Conservation (phyloP, 75 land plant species). For the Cryptomeria japonica region DNA sequence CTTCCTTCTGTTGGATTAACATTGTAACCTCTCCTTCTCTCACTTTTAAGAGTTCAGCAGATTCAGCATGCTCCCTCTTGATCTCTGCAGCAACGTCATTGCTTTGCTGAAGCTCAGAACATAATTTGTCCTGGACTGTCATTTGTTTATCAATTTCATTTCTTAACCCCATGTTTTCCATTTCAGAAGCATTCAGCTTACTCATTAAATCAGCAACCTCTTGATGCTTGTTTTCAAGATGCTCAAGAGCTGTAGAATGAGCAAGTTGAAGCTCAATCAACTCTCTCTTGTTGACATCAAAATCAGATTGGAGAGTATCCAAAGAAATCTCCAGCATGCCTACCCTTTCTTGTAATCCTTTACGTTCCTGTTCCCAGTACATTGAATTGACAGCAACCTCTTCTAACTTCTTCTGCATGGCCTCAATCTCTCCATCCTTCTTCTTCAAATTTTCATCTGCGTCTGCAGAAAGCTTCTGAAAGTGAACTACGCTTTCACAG, state of each 20-base stretch:
- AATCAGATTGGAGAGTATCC: slow-evolving; percentile 18
- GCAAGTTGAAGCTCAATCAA: slow-evolving; percentile 20
- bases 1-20: neutral
- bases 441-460: slow-evolving; percentile 17
- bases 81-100: slow-evolving; percentile 14
- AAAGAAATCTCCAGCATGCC: slow-evolving; percentile 25
- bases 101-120: slow-evolving; percentile 16
- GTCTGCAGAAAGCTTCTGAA: slow-evolving; percentile 18
- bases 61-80: neutral
- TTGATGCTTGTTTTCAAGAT: slow-evolving; percentile 22
- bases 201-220: slow-evolving; percentile 7
- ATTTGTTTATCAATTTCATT: neutral
- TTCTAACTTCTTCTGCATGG: slow-evolving; percentile 14
- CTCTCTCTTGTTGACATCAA: slow-evolving; percentile 20
- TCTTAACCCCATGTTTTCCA: slow-evolving; percentile 32
- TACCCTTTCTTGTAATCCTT: slow-evolving; percentile 17
- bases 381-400: slow-evolving; percentile 3
- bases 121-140: neutral
- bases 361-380: slow-evolving; percentile 18
- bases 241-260: slow-evolving; percentile 22
- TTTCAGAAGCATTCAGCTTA: slow-evolving; percentile 15
- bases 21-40: slow-evolving; percentile 14
- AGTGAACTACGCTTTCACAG: slow-evolving; percentile 8
- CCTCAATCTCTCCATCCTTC: slow-evolving; percentile 21
- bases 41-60: neutral